A percentile compares a stretch with the other conserved stretches of the same genome.
phyloP scores from a whole-genome alignment of 192 early-diverging fungal genomes.

The Backusella mclennaniae region DNA sequence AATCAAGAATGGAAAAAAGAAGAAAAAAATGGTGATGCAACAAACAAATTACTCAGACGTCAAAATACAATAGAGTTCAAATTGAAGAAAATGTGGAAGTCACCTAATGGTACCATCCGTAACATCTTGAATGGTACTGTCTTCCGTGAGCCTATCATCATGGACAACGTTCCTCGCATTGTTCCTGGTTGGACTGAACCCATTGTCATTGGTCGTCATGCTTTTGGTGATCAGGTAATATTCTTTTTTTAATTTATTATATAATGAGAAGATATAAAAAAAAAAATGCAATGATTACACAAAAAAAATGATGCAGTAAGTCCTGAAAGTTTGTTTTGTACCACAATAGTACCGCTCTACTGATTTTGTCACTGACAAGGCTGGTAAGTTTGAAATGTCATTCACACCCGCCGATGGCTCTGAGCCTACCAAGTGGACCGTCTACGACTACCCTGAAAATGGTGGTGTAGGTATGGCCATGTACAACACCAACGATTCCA shows the following conservation, averaged over 20 bases:
- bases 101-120: slow-evolving; percentile 95
- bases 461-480: slow-evolving; percentile 93
- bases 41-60: not conserved
- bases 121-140: slow-evolving; percentile 98
- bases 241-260: not conserved
- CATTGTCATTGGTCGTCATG: slow-evolving; percentile 94
- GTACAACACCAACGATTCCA: slow-evolving; percentile 93
- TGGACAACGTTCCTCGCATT: slow-evolving; percentile 90
- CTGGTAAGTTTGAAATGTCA: slow-evolving; percentile 83
- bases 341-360: slow-evolving; percentile 86
- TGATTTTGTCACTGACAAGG: slow-evolving; percentile 86
- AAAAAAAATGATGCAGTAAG: not conserved
- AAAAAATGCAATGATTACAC: slow-evolving; percentile 60
- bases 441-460: slow-evolving; percentile 76
- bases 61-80: slow-evolving; percentile 66
- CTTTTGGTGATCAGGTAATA: slow-evolving; percentile 91
- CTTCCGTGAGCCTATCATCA: slow-evolving; percentile 96
- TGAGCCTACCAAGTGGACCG: slow-evolving; percentile 55
- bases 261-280: not conserved
- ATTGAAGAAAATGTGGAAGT: slow-evolving; percentile 96
- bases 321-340: slow-evolving; percentile 42
- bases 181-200: slow-evolving; percentile 95
- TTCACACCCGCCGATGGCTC: slow-evolving; percentile 77
- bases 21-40: not conserved
- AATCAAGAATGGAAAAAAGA: not conserved